These are phyloP conservation scores for Diaporthe longicolla DNA, from an alignment of 2,329 filamentous ascomycete species.

Conservation along the genomic window DNA sequence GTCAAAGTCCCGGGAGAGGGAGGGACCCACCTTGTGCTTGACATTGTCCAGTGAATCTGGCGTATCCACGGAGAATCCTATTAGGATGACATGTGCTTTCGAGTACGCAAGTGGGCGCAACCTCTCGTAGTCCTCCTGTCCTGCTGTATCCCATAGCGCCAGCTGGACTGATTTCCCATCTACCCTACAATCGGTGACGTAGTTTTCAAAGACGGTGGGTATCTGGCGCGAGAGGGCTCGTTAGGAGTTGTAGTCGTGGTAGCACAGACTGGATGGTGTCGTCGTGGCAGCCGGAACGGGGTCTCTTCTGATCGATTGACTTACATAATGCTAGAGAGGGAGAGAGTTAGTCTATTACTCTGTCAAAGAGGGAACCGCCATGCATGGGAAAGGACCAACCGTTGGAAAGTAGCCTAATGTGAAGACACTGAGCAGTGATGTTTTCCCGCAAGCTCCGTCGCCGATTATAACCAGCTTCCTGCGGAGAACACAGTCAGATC, in stretches of 20 bases:
- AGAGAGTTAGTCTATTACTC: constrained; percentile 48
- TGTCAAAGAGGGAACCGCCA: constrained; percentile 27
- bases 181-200: constrained; percentile 98
- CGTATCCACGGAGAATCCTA: constrained; percentile 95
- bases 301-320: constrained; percentile 46
- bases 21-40: constrained; percentile 84
- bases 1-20: not conserved
- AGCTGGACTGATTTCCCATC: constrained; percentile 99
- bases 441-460: constrained; percentile 98
- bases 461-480: constrained; percentile 98
- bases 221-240: constrained; percentile 67
- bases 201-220: constrained; percentile 99
- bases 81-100: constrained; percentile 96
- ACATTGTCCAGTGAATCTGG: constrained; percentile 98
- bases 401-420: constrained; percentile 98
- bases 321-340: constrained; percentile 69
- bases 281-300: constrained; percentile 40
- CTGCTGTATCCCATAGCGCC: constrained; percentile 99
- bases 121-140: constrained; percentile 98
- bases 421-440: constrained; percentile 96
- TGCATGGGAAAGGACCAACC: constrained; percentile 69
- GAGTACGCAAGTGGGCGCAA: constrained; percentile 95
- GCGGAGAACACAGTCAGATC: constrained; percentile 41
- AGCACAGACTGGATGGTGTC: not conserved
- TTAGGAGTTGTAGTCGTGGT: constrained; percentile 35